Base-by-base conservation (phyloP, 352 stramenopile species). In the Globisporangium paddicum region DNA sequence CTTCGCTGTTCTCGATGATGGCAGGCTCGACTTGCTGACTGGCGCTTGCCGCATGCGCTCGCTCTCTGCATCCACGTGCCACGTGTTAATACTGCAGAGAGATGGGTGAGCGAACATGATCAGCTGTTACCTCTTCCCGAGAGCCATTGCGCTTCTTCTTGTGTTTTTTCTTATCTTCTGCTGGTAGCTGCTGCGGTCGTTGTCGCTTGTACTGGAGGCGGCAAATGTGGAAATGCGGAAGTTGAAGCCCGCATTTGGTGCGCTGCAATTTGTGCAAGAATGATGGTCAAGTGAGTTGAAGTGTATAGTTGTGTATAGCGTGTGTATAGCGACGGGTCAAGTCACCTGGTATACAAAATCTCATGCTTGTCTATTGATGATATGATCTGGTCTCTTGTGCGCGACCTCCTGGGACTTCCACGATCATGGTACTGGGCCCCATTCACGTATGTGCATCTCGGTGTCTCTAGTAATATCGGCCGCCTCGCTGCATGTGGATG, bases 401-500 rank as follows among this genome's bases (percentile, higher is more conserved):
- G 16, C n/a, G 14, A 42, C 14, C 37, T 42, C 37, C 1, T 30
- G 6, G 23, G 21, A 4, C 13, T 34, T 51, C 19, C 45, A 51
- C 45, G 3, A n/a, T 11, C 44, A 14, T 23, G 23, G 9, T 51
- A 14, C 45, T 35, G 11, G 19, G 35, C 30, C 6, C 5, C 23
- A 14, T 10, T 21, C 45, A 35, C 23, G 23, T 13, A 25, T 19
- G 9, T 40, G n/a, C 48, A 25, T 8, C 21, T 35, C 45, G 14
- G n/a, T 6, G 48, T 19, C 35, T 75, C 71, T 88, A 92, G 78
- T 92, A 92, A 82, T 90, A 92, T 49, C 70, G 65, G 25, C 75
- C 78, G 5, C 82, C 82, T 55, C 82, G 82, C 71, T 92, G 82
- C 79, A 96, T 91, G 68, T 90, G 77, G 40, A 96, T 72, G 55